Evolutionary conservation across 371 early-diverging fungal genomes (phyloP).

Genomic region (Phascolomyces articulosus): DNA sequence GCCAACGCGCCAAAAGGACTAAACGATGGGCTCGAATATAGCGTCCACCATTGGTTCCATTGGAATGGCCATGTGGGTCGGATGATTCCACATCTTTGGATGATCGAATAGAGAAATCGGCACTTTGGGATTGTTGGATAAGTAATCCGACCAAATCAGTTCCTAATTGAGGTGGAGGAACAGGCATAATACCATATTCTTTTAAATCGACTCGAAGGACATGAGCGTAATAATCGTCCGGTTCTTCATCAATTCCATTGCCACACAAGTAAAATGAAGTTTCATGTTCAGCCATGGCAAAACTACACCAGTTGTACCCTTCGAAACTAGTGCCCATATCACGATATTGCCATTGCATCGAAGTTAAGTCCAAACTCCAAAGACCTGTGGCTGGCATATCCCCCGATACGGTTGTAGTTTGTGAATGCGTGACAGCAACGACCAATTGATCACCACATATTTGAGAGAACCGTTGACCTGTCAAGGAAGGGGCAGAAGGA

Average conservation of each 20-base stretch:
- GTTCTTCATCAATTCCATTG: conserved; percentile 49
- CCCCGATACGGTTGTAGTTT: conserved; percentile 35
- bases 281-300: conserved; percentile 64
- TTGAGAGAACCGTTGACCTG: conserved; percentile 71
- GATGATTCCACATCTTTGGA: conserved; percentile 32
- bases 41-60: conserved; percentile 14
- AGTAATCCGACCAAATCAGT: conserved; percentile 56
- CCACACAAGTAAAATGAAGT: conserved; percentile 64
- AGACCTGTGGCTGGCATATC: conserved; percentile 49
- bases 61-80: too few species aligned
- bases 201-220: conserved; percentile 62
- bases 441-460: conserved; percentile 67
- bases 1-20: conserved; percentile 68
- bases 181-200: conserved; percentile 58
- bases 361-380: conserved; percentile 65
- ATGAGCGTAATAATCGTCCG: conserved; percentile 64
- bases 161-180: conserved; percentile 59
- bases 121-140: conserved; percentile 35
- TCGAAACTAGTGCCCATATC: conserved; percentile 56
- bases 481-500: conserved; percentile 56
- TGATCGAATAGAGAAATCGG: conserved; percentile 64
- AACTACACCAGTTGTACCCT: conserved; percentile 65
- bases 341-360: conserved; percentile 67
- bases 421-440: conserved; percentile 59
- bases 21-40: conserved; percentile 51